Percentiles rank a stretch among this genome's conserved stretches.
phyloP scores from a whole-genome alignment of 1,284 basidiomycete species.

The Psilocybe mexicana region DNA sequence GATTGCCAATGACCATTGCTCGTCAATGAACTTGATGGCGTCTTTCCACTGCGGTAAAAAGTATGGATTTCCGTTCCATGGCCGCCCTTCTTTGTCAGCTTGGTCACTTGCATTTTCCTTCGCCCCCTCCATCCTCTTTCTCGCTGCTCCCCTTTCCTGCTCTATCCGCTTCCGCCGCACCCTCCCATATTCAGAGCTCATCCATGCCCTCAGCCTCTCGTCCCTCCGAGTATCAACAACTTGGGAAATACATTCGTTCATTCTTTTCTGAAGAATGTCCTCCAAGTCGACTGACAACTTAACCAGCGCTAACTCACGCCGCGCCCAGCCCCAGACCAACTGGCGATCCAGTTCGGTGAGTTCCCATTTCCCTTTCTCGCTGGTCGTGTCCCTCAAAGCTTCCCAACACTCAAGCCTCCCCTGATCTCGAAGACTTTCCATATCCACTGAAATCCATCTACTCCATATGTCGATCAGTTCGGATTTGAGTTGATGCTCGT shows the following conservation, averaged over 20 bases:
- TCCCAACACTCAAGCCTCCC: neutral
- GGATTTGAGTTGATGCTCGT: neutral
- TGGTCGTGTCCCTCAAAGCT: neutral
- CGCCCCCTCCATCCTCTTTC: neutral
- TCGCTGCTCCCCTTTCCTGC: neutral
- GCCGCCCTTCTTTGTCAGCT: neutral
- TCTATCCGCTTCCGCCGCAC: neutral
- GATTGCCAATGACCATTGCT: neutral
- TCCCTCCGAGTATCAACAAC: neutral
- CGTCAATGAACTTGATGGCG: neutral
- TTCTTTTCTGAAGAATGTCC: neutral
- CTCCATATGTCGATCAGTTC: neutral
- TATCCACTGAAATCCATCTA: neutral
- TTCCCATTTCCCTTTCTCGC: neutral
- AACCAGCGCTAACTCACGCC: neutral
- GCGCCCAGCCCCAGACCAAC: neutral
- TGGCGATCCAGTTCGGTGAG: neutral
- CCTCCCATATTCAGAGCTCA: neutral
- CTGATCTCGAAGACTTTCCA: neutral
- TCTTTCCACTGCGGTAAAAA: neutral
- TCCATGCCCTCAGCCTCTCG: neutral
- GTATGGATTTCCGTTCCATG: neutral
- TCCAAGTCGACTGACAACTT: neutral
- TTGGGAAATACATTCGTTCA: neutral
- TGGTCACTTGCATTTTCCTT: neutral